Conservation (phyloP, 768 basidiomycete species). For the Cyclocybe aegerita region DNA sequence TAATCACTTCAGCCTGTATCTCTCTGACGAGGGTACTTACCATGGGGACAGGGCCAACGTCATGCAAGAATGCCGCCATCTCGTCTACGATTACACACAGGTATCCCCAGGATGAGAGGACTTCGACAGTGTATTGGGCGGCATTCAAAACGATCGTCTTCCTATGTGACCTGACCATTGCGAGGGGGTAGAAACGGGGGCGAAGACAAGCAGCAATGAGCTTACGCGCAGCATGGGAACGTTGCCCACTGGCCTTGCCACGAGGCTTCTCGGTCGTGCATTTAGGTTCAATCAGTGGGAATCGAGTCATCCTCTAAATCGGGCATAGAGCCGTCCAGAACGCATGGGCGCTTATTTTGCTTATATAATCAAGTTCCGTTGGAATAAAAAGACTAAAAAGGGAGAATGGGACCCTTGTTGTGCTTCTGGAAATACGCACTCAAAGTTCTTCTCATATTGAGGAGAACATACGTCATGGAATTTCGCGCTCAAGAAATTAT, state of each 20-base stretch:
- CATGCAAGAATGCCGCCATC: constrained; percentile 16
- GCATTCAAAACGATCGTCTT: constrained; percentile 17
- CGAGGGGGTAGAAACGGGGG: constrained; percentile 10
- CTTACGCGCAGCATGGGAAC: constrained; percentile 11
- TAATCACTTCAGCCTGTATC: background rate
- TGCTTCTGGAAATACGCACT: too few species aligned
- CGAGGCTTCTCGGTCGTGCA: background rate
- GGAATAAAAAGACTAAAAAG: too few species aligned
- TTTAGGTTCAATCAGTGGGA: background rate
- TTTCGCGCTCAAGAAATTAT: too few species aligned
- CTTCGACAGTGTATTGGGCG: constrained; percentile 12
- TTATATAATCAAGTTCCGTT: too few species aligned
- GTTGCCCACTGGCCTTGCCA: background rate
- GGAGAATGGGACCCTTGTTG: too few species aligned
- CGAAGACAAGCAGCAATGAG: constrained; percentile 2
- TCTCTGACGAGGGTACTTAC: background rate
- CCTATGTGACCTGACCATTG: constrained; percentile 14
- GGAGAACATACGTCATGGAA: too few species aligned
- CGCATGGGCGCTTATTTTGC: too few species aligned
- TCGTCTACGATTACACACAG: constrained; percentile 12
- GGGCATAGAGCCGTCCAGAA: too few species aligned
- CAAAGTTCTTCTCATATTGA: too few species aligned
- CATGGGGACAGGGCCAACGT: constrained; percentile 14
- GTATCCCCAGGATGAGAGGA: constrained; percentile 8
- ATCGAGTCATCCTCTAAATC: too few species aligned